Evolutionary conservation across 257 asterid genomes (phyloP), one percentile per base, ranked within the genome.

Genomic region (Scutellaria galericulata): DNA sequence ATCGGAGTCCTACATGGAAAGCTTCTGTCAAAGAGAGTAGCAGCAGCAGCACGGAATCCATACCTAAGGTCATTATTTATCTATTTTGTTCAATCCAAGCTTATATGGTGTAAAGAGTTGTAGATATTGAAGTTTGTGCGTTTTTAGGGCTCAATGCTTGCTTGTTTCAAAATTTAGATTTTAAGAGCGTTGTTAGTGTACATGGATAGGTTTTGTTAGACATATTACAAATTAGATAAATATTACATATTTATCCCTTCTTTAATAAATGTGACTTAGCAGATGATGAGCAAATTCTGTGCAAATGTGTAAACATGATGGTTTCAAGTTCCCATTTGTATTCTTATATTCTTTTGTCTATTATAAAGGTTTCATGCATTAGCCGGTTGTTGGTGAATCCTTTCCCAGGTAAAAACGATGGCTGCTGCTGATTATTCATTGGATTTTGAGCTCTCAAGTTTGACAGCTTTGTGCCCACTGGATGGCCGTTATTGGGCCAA

Each of bases 401-500:
- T 53, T 62, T 55, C 13, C 5, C 72, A 74, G 78, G 71, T 73
- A 24, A 53, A 55, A 31, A 12, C 11, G 60, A 48, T 10, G 42
- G 6, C 67, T 54, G 51, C 60, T 44, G 67, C 60, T 74, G 78
- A 64, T 44, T 11, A 24, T 52, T 1, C 51, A 27, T 7, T 73
- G 66, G 78, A 64, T 64, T 47, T 64, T 9, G 72, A 73, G 72
- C 78, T 73, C 66, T 74, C 78, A 46, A 74, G 78, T 65, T 65
- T 74, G 72, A 15, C 74, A 18, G 73, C 78, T 55, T 56, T 65
- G 67, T 66, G 90, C 75, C 99, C 98, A 2, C 70, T 94, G 78
- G 99, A 94, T 80, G 99, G 99, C 12, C 97, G 99, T 10, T 94
- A 94, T 76, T 83, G 97, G 96, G 77, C 31, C 58, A 91, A 94